Evolutionary conservation across 129 eudicot species (phyloP), one percentile per base, ranked within the genome.

Genomic region (Artemisia annua): DNA sequence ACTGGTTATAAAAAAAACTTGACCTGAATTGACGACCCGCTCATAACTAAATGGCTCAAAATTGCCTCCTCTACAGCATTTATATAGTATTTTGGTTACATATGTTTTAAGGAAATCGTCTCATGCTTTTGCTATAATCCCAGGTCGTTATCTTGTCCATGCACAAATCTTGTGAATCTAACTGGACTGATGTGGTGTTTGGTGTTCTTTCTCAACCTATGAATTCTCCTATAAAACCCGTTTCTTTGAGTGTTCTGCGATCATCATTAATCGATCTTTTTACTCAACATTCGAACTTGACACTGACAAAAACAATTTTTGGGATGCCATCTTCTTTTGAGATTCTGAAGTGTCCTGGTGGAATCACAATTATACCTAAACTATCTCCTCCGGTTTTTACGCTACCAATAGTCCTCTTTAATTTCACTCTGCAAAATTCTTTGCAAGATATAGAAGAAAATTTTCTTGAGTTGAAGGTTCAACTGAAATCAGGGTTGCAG

Each of bases 81-180:
- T 64, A 17, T 1, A 46, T 46, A 26, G 22, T 44, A 51, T 61
- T 60, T 7, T 46, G 61, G 5, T 59, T 3, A 30, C 44, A 48
- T 44, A 11, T 56, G 19, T 17, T 55, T 56, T 43, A 49, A 19
- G 69, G 59, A 69, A 72, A 18, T 16, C 24, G 51, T 39, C 20
- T n/a, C 28, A 28, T 53, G 35, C 32, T 2, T 48, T 14, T 35
- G n/a, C 39, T 73, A 30, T 39, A 65, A 62, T 78, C 15, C 17
- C 84, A 91, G 97, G 90, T 91, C 79, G 84, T 80, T 19, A 71
- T 91, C 74, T 71, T 91, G 70, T 91, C 97, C 58, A 86, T 91
- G 88, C 92, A 88, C 72, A 66, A 69, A 28, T 75, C 86, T 17
- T 62, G 61, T 75, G 66, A 63, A 68, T 65, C 87, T 82, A 86